Evolutionary conservation across 108 stramenopile genomes (phyloP), one percentile per base, ranked within the genome.

Genomic region (Skeletonema menzelii): DNA sequence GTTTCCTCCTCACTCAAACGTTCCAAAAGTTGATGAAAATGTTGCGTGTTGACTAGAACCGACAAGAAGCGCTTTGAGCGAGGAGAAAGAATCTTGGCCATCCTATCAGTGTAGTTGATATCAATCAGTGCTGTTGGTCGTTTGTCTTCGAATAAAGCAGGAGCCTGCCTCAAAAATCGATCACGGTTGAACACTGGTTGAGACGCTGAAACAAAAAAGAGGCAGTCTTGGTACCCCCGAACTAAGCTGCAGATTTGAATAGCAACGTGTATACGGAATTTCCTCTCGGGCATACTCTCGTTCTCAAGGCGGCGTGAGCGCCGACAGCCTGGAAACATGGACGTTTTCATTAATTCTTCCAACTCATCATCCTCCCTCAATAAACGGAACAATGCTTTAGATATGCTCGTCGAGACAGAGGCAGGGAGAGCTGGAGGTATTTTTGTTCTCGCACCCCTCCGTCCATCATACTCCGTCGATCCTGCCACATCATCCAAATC

Each of bases 151-250:
- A 87, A 92, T 28, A 92, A 59, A 24, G 90, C 88, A 4, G 94
- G 94, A 19, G 94, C 86, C 59, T 69, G 84, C 65, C 92, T 75
- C 38, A 95, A 69, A 68, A 95, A 95, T 61, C 89, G 84, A 60
- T 95, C 94, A 47, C 91, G 64, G 56, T 95, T 91, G 60, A 95
- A 95, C 15, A 92, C 88, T 15, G 91, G 89, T 59, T 90, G 86
- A n/a, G 76, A 80, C 7, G 86, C 77, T 4, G 88, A 86, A 1
- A 85, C 88, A 46, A 72, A 83, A 30, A 91, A 89, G 35, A 90
- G 67, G 59, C 91, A 95, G 19, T 92, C 94, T 75, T 95, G 85
- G 59, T 89, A 95, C 22, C 94, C 94, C 28, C 91, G 75, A 32
- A 92, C 60, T 8, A 95, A 72, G 49, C 91, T 82, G 63, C 90